Conservation (phyloP, 1,284 basidiomycete species). For the Melampsora allii-populina region DNA sequence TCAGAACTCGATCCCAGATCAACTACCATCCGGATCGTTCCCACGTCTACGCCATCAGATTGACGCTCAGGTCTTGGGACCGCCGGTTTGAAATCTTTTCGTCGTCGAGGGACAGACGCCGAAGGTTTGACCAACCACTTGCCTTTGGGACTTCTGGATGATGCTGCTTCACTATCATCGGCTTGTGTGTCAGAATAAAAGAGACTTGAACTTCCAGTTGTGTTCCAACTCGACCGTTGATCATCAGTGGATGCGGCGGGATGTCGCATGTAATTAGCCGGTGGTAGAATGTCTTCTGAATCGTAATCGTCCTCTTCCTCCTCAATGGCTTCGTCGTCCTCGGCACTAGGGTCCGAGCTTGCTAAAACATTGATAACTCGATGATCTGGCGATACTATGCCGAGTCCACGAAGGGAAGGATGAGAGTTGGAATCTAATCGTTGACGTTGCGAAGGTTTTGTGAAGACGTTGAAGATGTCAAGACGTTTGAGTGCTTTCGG, state of each 20-base stretch:
- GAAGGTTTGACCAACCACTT: constrained; percentile 20
- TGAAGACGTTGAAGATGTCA: constrained; percentile 27
- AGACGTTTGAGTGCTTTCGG: constrained; percentile 25
- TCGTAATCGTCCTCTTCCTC: constrained; percentile 3
- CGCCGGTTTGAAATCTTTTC: constrained; percentile 23
- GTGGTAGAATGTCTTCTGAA: background rate
- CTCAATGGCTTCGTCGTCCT: constrained; percentile 2
- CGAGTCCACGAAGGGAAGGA: constrained; percentile 23
- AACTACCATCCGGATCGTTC: constrained; percentile 38
- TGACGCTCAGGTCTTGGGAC: background rate
- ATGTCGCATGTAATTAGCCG: background rate
- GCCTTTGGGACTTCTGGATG: constrained; percentile 13
- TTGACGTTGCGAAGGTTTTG: constrained; percentile 3
- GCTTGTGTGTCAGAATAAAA: constrained; percentile 41
- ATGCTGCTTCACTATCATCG: constrained; percentile 24
- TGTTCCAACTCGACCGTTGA: constrained; percentile 41
- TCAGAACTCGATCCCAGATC: constrained; percentile 17
- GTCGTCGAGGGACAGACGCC: constrained; percentile 19
- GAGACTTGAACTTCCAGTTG: constrained; percentile 34
- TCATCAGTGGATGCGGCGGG: constrained; percentile 21
- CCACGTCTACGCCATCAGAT: constrained; percentile 23
- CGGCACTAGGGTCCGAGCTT: constrained; percentile 7
- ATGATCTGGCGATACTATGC: constrained; percentile 18
- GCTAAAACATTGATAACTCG: constrained; percentile 17
- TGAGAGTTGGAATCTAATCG: background rate